Percentiles rank a stretch among this genome's conserved stretches.
Evolutionary conservation across 2,329 filamentous ascomycete species (phyloP).

Genomic region (Apiospora arundinis): DNA sequence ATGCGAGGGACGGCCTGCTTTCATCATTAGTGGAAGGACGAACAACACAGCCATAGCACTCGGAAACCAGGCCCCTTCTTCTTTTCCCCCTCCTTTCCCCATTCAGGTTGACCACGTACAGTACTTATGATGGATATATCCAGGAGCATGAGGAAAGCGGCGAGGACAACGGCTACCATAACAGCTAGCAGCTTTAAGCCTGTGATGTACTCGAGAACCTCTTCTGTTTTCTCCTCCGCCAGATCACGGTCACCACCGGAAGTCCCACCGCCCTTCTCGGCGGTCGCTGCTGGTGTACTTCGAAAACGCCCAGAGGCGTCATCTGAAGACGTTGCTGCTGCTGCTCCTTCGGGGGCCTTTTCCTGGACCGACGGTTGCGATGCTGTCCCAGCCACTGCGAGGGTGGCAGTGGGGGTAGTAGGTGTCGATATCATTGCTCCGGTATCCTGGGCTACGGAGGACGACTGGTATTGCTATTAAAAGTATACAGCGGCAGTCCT

Average conservation of each 20-base stretch:
- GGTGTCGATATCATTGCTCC: background rate
- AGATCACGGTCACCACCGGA: background rate
- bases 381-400: background rate
- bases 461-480: background rate
- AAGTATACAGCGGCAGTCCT: background rate
- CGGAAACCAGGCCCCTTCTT: background rate
- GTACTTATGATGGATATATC: conserved; percentile 62
- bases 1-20: conserved; percentile 27
- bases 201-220: conserved; percentile 33
- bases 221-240: conserved; percentile 27
- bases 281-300: background rate
- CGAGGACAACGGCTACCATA: conserved; percentile 46
- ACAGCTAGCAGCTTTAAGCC: conserved; percentile 35
- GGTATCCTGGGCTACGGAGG: background rate
- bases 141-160: conserved; percentile 54
- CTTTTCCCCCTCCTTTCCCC: background rate
- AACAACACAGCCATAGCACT: background rate
- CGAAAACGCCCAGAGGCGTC: background rate
- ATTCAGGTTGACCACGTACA: conserved; percentile 36
- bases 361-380: background rate
- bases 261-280: background rate
- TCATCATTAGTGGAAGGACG: too few relatives aligned
- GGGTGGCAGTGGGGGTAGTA: background rate
- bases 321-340: background rate
- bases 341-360: background rate